A percentile compares a stretch with the other conserved stretches of the same genome.
Conservation (phyloP, 768 basidiomycete genomes). For the Tubosaeta sp. region DNA sequence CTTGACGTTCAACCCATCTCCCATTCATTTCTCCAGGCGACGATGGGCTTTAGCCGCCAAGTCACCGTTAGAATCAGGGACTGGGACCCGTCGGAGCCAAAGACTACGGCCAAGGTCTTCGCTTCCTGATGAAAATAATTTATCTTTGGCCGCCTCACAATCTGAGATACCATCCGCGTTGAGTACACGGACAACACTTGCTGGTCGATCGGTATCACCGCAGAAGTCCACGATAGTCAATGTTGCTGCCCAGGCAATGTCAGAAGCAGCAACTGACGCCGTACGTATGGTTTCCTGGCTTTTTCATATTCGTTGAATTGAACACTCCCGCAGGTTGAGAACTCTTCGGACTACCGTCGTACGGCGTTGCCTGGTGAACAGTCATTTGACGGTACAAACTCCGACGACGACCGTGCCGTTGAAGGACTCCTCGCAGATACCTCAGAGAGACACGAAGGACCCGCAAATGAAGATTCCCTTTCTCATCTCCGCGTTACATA, state of each 20-base stretch:
- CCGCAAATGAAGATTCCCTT: conserved; percentile 28
- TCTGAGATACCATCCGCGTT: conserved; percentile 27
- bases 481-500: conserved; percentile 38
- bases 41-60: conserved; percentile 49
- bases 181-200: conserved; percentile 29
- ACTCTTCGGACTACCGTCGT: conserved; percentile 20
- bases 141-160: conserved; percentile 23
- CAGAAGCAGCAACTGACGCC: conserved; percentile 27
- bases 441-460: conserved; percentile 26
- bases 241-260: conserved; percentile 18
- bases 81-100: conserved; percentile 32
- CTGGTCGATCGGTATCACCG: conserved; percentile 32
- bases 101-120: conserved; percentile 31
- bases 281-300: conserved; percentile 27
- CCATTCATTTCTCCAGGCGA: conserved; percentile 58
- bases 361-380: conserved; percentile 27
- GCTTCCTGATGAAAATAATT: conserved; percentile 28
- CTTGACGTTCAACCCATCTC: conserved; percentile 56
- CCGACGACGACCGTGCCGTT: conserved; percentile 33
- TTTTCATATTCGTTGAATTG: conserved; percentile 30
- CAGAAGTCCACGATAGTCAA: conserved; percentile 24
- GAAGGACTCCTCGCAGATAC: conserved; percentile 33
- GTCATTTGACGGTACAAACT: conserved; percentile 32
- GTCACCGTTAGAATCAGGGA: conserved; percentile 33
- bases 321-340: conserved; percentile 27